Base-by-base conservation (phyloP, 2,329 filamentous ascomycete genomes). In the Dactylellina cionopaga region DNA sequence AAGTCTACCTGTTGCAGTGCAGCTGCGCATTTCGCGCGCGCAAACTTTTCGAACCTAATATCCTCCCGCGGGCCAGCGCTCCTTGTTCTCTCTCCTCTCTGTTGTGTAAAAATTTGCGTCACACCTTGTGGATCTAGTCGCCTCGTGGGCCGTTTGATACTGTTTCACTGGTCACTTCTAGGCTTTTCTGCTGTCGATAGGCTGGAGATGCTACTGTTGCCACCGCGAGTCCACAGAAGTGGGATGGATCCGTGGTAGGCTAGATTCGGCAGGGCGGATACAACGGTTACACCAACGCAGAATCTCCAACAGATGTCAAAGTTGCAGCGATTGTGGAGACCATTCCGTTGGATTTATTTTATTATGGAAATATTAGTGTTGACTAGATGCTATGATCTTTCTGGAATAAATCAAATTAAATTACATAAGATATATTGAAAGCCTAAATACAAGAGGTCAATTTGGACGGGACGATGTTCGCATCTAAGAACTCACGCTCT, bases 211-310 rank as follows among this genome's bases (percentile, higher is more conserved):
- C 27, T 71, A 71, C 66, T 64, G 66, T 71, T 71, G 66, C 66
- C 58, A 64, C 58, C 22, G 39, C 54, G 25, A 19, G 29, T 31
- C 66, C 27, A 33, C n/a, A n/a, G 29, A 6, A 5, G 13, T 22
- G 3, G 17, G 4, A n/a, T n/a, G 19, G 31, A 22, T 25, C n/a
- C n/a, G 54, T 17, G 19, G 37, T 39, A 43, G 27, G 15, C 39
- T 60, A 35, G 54, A 54, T 63, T 71, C 66, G 66, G 66, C 27
- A 71, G 66, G 66, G 66, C 66, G 66, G 66, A 71, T 71, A 71
- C 66, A 63, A 71, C 66, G 66, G 66, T 71, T 71, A 71, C 66
- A 71, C 66, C 66, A 71, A 71, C 66, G 46, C 66, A 58, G 29
- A 49, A 52, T 68, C 52, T 68, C 37, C 63, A 68, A 68, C 63